Percentiles rank a stretch among this genome's conserved stretches.
These are phyloP conservation scores for Alectoria sarmentosa DNA, from an alignment of 495 filamentous ascomycete genomes.

Conservation along the genomic window DNA sequence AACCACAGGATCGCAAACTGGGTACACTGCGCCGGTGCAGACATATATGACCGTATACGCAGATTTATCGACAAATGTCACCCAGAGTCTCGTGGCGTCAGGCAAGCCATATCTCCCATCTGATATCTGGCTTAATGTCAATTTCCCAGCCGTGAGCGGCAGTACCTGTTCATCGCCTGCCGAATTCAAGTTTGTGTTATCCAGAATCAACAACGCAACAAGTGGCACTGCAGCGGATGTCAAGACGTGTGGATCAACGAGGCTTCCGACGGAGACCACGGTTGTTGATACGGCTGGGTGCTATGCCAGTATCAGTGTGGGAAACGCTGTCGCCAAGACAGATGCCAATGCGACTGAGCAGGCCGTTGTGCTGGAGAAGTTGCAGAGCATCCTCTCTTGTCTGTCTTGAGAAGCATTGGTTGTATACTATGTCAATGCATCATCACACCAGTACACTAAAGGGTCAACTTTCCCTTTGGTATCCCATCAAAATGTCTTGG, in stretches of 20 bases:
- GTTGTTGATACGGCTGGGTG: constrained; percentile 46
- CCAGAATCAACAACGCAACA: constrained; percentile 47
- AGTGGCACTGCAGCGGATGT: constrained; percentile 48
- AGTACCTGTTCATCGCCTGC: constrained; percentile 38
- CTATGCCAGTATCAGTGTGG: constrained; percentile 57
- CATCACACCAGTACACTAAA: too few species aligned
- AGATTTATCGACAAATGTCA: constrained; percentile 50
- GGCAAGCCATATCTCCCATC: constrained; percentile 55
- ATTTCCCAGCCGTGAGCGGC: constrained; percentile 48
- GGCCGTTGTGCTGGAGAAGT: constrained; percentile 46
- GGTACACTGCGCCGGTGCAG: constrained; percentile 45
- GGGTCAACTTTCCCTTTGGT: too few species aligned
- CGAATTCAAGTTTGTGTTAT: constrained; percentile 55
- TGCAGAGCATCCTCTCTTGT: constrained; percentile 47
- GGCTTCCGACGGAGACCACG: constrained; percentile 50
- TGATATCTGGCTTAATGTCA: constrained; percentile 58
- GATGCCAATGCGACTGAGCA: constrained; percentile 51
- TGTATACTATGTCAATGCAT: too few species aligned
- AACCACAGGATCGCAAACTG: constrained; percentile 39
- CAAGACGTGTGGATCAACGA: constrained; percentile 44
- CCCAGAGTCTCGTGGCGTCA: constrained; percentile 42
- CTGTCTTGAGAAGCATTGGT: constrained; percentile 6
- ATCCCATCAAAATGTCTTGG: too few species aligned
- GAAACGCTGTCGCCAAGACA: constrained; percentile 48
- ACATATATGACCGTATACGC: constrained; percentile 52